Conservation (phyloP, 192 early-diverging fungal species). For the Coemansia sp. region DNA sequence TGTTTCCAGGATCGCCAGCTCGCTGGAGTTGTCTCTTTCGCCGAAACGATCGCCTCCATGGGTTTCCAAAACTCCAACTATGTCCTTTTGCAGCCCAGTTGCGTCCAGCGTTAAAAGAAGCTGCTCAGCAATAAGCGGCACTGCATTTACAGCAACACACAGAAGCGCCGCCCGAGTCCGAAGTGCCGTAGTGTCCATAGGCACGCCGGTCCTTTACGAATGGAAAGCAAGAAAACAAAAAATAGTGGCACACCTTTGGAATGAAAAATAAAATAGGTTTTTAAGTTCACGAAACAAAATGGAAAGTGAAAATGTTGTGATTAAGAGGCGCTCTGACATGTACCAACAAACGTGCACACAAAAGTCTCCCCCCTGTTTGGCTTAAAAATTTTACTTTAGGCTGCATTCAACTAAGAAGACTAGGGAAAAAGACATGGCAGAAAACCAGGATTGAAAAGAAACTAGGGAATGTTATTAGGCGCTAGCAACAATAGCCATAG, state of each 20-base stretch:
- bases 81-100: not conserved
- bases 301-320: no score
- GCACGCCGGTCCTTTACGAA: not conserved
- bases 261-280: no score
- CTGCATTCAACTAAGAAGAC: constrained; percentile 7
- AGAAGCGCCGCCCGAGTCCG: constrained; percentile 18
- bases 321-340: no score
- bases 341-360: not conserved
- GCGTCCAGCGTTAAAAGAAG: not conserved
- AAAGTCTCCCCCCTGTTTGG: not conserved
- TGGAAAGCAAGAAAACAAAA: not conserved
- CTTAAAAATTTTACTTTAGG: constrained; percentile 1
- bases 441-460: constrained; percentile 17
- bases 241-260: not conserved
- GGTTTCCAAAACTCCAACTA: constrained; percentile 14
- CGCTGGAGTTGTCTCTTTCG: constrained; percentile 41
- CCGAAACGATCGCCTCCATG: constrained; percentile 51
- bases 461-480: constrained; percentile 30
- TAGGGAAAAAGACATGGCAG: constrained; percentile 1
- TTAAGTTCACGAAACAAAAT: no score
- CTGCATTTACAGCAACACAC: constrained; percentile 43
- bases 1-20: constrained; percentile 16
- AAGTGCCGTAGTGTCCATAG: not conserved
- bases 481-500: constrained; percentile 17
- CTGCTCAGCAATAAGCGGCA: constrained; percentile 15